A percentile compares a stretch with the other conserved stretches of the same genome.
These are phyloP conservation scores for Aureobasidium namibiae DNA, from an alignment of 2,329 filamentous ascomycete genomes.

Conservation along the genomic window DNA sequence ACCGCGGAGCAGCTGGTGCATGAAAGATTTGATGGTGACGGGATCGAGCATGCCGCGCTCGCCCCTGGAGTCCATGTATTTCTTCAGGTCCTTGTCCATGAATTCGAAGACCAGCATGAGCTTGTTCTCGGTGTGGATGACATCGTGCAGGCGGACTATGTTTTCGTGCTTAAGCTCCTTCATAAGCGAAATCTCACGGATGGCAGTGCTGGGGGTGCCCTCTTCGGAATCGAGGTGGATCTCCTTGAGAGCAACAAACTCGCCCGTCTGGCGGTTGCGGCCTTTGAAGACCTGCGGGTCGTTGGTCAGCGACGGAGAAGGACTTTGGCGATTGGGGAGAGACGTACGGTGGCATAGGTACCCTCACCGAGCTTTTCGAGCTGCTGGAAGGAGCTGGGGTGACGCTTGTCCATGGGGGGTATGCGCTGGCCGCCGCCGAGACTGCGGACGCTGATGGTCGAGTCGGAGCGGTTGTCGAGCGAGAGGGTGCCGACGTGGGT, in stretches of 20 bases:
- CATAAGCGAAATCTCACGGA: slow-evolving; percentile 98
- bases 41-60: slow-evolving; percentile 85
- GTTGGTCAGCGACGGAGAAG: not conserved
- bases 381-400: slow-evolving; percentile 97
- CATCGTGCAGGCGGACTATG: slow-evolving; percentile 93
- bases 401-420: slow-evolving; percentile 75
- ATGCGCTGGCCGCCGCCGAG: slow-evolving; percentile 36
- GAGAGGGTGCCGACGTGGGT: slow-evolving; percentile 42
- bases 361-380: slow-evolving; percentile 96
- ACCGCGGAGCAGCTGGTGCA: slow-evolving; percentile 92
- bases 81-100: slow-evolving; percentile 97
- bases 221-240: slow-evolving; percentile 98
- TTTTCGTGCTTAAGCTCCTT: slow-evolving; percentile 99
- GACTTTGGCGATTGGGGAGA: not conserved
- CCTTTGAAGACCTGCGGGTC: slow-evolving; percentile 83
- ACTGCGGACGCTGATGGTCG: slow-evolving; percentile 42
- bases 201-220: slow-evolving; percentile 92
- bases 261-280: slow-evolving; percentile 90
- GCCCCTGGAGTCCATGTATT: slow-evolving; percentile 93
- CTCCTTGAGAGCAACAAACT: slow-evolving; percentile 94
- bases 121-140: slow-evolving; percentile 99
- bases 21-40: slow-evolving; percentile 93
- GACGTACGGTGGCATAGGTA: slow-evolving; percentile 87
- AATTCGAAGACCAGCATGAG: slow-evolving; percentile 98
- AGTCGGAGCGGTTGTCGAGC: slow-evolving; percentile 40